Percentiles rank a stretch among this genome's conserved stretches.
phyloP scores from a whole-genome alignment of 805 yeast species.

The Brettanomyces nanus region DNA sequence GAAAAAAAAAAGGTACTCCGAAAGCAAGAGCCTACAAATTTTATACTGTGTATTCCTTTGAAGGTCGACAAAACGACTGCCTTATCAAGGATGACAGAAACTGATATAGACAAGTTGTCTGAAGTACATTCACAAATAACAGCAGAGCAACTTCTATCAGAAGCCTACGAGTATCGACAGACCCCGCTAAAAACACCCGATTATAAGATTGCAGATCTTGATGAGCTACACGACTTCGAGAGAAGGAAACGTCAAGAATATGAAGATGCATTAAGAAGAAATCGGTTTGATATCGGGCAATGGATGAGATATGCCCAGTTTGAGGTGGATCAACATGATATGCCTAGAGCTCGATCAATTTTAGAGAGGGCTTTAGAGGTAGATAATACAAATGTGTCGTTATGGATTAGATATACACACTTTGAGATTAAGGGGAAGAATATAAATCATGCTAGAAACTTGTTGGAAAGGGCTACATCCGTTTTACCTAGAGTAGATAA shows the following conservation, averaged over 20 bases:
- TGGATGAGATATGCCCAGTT: conserved; percentile 90
- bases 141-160: conserved; percentile 55
- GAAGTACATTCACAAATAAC: conserved; percentile 51
- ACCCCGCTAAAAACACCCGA: conserved; percentile 32
- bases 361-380: conserved; percentile 83
- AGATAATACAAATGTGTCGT: conserved; percentile 64
- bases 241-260: conserved; percentile 70
- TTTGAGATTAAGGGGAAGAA: conserved; percentile 64
- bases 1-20: too few species aligned
- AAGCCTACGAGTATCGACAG: conserved; percentile 46
- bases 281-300: conserved; percentile 72
- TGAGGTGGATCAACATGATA: conserved; percentile 76
- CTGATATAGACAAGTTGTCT: too few species aligned
- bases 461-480: conserved; percentile 70
- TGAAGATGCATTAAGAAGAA: conserved; percentile 82
- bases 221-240: conserved; percentile 72
- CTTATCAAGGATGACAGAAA: too few species aligned
- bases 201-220: conserved; percentile 59
- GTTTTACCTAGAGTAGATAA: conserved; percentile 74
- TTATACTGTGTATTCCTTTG: too few species aligned
- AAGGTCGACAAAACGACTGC: too few species aligned
- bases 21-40: too few species aligned
- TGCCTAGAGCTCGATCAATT: conserved; percentile 72
- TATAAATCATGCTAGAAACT: conserved; percentile 81
- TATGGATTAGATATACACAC: conserved; percentile 82